Percentiles rank a stretch among this genome's conserved stretches.
phyloP scores from a whole-genome alignment of 768 basidiomycete genomes.

The Boletus rubropictus region DNA sequence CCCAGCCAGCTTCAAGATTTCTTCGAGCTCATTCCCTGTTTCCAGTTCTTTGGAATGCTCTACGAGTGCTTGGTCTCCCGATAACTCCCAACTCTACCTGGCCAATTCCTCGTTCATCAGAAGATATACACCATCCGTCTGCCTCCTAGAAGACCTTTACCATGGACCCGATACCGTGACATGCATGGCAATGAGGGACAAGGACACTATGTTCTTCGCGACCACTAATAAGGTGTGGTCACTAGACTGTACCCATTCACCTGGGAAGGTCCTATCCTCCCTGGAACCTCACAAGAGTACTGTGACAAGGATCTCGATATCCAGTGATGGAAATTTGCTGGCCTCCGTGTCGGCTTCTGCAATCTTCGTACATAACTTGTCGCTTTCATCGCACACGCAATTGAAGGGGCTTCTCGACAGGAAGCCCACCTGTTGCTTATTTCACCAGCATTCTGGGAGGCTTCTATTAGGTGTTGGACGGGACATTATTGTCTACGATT shows the following conservation, averaged over 20 bases:
- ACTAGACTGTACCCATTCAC: conserved; percentile 41
- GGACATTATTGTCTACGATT: conserved; percentile 59
- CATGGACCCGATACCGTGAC: conserved; percentile 24
- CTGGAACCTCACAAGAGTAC: conserved; percentile 47
- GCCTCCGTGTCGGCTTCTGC: conserved; percentile 49
- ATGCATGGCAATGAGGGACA: conserved; percentile 32
- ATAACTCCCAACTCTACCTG: conserved; percentile 52
- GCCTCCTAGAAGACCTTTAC: conserved; percentile 42
- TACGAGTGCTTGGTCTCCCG: conserved; percentile 46
- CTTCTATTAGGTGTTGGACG: conserved; percentile 51
- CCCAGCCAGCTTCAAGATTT: conserved; percentile 40
- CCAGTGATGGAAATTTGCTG: conserved; percentile 52
- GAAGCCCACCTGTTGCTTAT: conserved; percentile 43
- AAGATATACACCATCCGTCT: conserved; percentile 46
- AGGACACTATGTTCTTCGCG: conserved; percentile 39
- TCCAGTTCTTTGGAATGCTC: conserved; percentile 29
- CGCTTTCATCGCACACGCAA: conserved; percentile 45
- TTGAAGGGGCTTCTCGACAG: conserved; percentile 48
- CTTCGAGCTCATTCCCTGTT: conserved; percentile 37
- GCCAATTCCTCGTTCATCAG: conserved; percentile 44
- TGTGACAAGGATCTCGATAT: conserved; percentile 52
- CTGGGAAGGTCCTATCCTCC: conserved; percentile 40
- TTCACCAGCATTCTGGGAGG: conserved; percentile 58
- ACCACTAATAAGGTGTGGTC: conserved; percentile 42
- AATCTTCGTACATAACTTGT: conserved; percentile 57